Evolutionary conservation across 2,329 filamentous ascomycete species (phyloP), one percentile per base, ranked within the genome.

Genomic region (Bipolaris sorokiniana): DNA sequence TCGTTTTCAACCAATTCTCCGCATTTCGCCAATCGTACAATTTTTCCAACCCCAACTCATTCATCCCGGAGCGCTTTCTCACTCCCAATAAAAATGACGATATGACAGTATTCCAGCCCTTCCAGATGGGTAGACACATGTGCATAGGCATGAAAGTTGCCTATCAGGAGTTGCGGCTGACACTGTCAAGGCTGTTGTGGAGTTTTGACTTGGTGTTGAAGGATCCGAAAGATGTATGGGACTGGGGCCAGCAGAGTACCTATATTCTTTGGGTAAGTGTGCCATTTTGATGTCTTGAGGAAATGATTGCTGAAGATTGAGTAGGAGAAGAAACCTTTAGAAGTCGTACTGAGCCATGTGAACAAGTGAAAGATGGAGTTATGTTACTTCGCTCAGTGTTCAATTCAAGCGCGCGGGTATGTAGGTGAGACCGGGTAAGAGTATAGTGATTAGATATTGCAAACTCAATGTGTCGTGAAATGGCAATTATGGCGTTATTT

Each of bases 121-220:
- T 76, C 45, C 41, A 56, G 3, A 16, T 65, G 1, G 73, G 73
- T 3, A 57, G 71, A 18, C 62, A 72, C 36, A 62, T 51, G 7
- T 76, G 72, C 38, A 60, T 73, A 7, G 73, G 72, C 0, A 51
- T 64, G 56, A 66, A 63, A 13, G 20, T 70, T 13, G 74, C 75
- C 0, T 74, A 71, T 41, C 66, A 62, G 1, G 70, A 74, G 47
- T 72, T 76, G 69, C 62, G 71, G 3, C 41, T 80, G 2, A 73
- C 78, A 2, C 55, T 81, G 18, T 69, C 78, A 3, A 76, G 76
- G 54, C 37, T 80, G 31, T 31, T 80, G 3, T 80, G 68, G 64
- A 66, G 67, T 1, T 81, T 80, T 52, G 76, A 81, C 61, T 11
- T 71, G 1, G 23, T 3, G 3, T 13, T 64, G 16, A 61, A 40